Evolutionary conservation across 164 flowering plant species (phyloP).

Genomic region (Euptelea pleiosperma): DNA sequence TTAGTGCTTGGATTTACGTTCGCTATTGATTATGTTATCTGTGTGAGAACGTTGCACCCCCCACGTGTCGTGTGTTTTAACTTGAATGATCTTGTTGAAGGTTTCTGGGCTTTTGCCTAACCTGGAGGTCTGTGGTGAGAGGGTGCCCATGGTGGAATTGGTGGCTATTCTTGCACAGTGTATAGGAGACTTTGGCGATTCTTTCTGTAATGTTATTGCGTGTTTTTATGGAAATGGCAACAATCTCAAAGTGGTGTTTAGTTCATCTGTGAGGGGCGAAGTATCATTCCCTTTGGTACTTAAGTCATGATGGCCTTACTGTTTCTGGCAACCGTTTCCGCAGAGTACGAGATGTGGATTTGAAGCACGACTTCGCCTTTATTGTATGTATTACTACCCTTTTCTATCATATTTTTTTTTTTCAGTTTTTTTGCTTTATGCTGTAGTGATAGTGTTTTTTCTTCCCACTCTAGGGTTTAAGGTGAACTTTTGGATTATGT

Average conservation of each 20-base stretch:
- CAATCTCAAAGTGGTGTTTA: conserved; percentile 85
- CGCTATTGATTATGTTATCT: conserved; percentile 22
- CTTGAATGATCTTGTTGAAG: conserved; percentile 72
- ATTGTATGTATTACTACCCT: conserved; percentile 58
- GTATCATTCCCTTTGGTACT: conserved; percentile 61
- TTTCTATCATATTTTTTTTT: not conserved
- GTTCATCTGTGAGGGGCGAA: conserved; percentile 84
- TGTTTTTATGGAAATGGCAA: conserved; percentile 85
- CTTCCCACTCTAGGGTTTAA: not conserved
- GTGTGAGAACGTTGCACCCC: conserved; percentile 35
- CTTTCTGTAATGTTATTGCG: conserved; percentile 82
- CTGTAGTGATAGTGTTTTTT: not conserved
- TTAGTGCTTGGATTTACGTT: conserved; percentile 25
- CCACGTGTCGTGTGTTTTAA: conserved; percentile 51
- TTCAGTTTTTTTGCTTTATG: not conserved
- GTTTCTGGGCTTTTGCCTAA: conserved; percentile 63
- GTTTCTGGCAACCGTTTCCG: conserved; percentile 93
- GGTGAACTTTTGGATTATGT: not conserved
- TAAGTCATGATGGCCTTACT: conserved; percentile 94
- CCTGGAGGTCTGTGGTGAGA: conserved; percentile 77
- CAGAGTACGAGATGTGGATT: conserved; percentile 99
- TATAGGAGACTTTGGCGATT: conserved; percentile 83
- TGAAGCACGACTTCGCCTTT: conserved; percentile 95
- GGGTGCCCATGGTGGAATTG: conserved; percentile 73
- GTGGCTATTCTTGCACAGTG: conserved; percentile 65